These are phyloP conservation scores for Fusarium sp. DNA, from an alignment of 2,329 filamentous ascomycete genomes.

Conservation along the genomic window DNA sequence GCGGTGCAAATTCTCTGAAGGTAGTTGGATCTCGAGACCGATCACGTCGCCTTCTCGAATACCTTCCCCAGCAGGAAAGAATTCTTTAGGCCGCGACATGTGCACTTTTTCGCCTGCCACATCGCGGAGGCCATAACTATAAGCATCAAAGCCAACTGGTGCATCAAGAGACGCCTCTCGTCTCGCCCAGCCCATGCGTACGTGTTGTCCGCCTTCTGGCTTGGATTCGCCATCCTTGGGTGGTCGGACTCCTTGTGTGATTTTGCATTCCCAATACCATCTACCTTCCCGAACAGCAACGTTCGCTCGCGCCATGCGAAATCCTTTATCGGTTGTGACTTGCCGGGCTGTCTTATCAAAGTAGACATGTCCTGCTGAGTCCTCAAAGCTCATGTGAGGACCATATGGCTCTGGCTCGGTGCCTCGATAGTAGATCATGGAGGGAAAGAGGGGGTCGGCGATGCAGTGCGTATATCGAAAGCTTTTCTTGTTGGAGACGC, in stretches of 20 bases:
- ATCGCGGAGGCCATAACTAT: conserved; percentile 94
- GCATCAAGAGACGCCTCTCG: conserved; percentile 85
- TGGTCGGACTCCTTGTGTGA: conserved; percentile 76
- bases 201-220: conserved; percentile 66
- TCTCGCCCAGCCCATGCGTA: conserved; percentile 88
- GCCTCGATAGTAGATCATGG: conserved; percentile 88
- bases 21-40: conserved; percentile 90
- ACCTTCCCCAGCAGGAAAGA: conserved; percentile 81
- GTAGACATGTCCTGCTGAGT: conserved; percentile 85
- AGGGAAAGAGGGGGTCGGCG: conserved; percentile 86
- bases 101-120: conserved; percentile 91
- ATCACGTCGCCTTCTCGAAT: conserved; percentile 93
- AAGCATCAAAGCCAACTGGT: conserved; percentile 87
- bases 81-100: conserved; percentile 92
- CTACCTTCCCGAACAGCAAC: conserved; percentile 89
- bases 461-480: conserved; percentile 94
- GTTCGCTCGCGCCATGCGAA: conserved; percentile 90
- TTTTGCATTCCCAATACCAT: conserved; percentile 94
- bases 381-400: conserved; percentile 90
- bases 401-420: conserved; percentile 87
- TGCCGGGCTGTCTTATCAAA: conserved; percentile 80
- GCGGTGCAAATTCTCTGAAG: conserved; percentile 84
- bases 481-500: conserved; percentile 73
- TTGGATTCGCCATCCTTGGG: conserved; percentile 56
- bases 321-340: conserved; percentile 91